These are phyloP conservation scores for Oemleria cerasiformis DNA, from an alignment of 306 rosid genomes.

Conservation along the genomic window DNA sequence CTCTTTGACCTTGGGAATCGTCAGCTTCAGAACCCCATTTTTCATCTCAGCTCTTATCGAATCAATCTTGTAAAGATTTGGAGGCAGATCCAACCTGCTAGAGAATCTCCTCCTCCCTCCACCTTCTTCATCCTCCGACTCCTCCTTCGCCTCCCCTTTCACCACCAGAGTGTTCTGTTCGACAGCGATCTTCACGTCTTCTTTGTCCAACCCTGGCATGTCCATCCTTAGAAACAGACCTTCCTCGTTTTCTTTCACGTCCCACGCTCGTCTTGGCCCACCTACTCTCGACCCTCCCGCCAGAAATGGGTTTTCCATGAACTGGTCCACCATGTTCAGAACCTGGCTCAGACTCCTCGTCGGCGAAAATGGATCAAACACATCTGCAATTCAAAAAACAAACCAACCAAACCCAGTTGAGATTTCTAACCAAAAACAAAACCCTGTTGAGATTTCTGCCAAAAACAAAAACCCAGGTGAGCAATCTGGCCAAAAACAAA, in stretches of 20 bases:
- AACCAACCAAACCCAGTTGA: not conserved
- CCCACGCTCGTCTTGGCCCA: conserved; percentile 60
- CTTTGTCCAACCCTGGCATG: conserved; percentile 73
- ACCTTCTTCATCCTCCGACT: conserved; percentile 36
- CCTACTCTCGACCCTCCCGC: conserved; percentile 48
- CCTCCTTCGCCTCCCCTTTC: conserved; percentile 49
- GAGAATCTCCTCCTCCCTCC: conserved; percentile 43
- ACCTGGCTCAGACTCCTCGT: conserved; percentile 72
- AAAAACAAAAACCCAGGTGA: not conserved
- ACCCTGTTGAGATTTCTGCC: not conserved
- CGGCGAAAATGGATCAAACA: conserved; percentile 64
- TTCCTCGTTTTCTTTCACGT: conserved; percentile 55
- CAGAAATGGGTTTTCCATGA: conserved; percentile 57
- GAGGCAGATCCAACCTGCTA: conserved; percentile 60
- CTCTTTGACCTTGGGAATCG: conserved; percentile 53
- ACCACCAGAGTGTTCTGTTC: conserved; percentile 63
- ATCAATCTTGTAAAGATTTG: conserved; percentile 43
- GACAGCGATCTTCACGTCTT: conserved; percentile 61
- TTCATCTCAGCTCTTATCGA: conserved; percentile 79
- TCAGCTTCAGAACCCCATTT: conserved; percentile 66
- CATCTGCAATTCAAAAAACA: conserved; percentile 36
- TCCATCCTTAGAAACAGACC: conserved; percentile 57
- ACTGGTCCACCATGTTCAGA: conserved; percentile 70
- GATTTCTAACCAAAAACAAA: not conserved
- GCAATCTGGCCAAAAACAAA: not conserved